Evolutionary conservation across 371 early-diverging fungal species (phyloP), one percentile per base, ranked within the genome.

Genomic region (Zancudomyces culisetae): DNA sequence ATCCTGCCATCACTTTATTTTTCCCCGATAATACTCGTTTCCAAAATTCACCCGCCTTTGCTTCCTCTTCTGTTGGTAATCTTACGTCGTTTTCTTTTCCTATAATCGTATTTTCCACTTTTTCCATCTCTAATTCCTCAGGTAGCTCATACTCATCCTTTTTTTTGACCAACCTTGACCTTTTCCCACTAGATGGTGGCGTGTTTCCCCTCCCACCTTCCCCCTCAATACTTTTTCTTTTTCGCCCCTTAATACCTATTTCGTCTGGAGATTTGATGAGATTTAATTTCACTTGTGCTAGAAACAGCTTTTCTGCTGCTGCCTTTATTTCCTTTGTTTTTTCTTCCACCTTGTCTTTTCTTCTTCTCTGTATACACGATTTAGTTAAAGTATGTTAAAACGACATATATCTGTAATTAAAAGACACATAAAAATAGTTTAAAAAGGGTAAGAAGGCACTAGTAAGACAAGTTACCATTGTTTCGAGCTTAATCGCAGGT

Each of bases 241-340:
- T 20, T 18, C 30, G 3, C 13, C 13, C 3, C 40, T 27, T 27
- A 12, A 2, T 10, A 2, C 19, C 20, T 21, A 24, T 55, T 27
- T 42, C 55, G 39, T 40, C 56, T 43, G 27, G 42, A 19, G 55
- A 57, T 1, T 42, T 50, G 20, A 53, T 35, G 13, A 42, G 57
- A 39, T 65, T 57, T 46, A 54, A 58, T 57, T 83, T 77, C 27
- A 93, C 63, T 61, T 84, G 88, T 1, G 86, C 74, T 20, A 73
- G 70, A 30, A 92, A 63, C 3, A 96, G 71, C 62, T 83, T 86
- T 54, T 80, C 80, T 0, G 96, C 94, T 0, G 90, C 83, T 41
- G 71, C 71, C 51, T 77, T 73, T 19, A 65, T 60, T 43, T 58
- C 57, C 42, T 49, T 55, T 19, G 40, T 45, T 15, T 51, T 50